Base-by-base conservation (phyloP, 805 yeast genomes). In the Tetrapisispora nanseiensis region DNA sequence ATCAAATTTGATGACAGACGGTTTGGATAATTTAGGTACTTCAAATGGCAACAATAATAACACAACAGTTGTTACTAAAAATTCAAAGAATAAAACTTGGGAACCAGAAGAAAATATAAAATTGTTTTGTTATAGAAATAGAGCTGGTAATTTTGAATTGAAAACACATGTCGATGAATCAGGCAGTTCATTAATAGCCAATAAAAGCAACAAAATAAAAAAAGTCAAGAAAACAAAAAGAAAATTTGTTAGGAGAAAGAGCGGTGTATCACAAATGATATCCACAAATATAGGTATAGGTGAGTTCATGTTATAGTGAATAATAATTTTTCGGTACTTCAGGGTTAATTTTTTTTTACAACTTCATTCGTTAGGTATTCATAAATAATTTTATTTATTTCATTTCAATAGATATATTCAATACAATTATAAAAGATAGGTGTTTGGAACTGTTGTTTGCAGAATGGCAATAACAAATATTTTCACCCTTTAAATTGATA, bases 251-350 rank as follows among this genome's bases (percentile, higher is more conserved):
- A 56, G 63, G 48, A 50, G 63, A 41, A 58, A 58, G 39, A 54
- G 60, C 40, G 63, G 63, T 36, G 52, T 57, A 31, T 49, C 59
- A 47, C 55, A 57, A 46, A 60, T 59, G 63, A 56, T 59, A 13
- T 57, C 62, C 27, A 59, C 61, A 21, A 55, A 55, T 49, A 52
- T 57, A 28, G 60, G 61, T 32, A 53, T 60, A 22, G 57, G 59
- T 28, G 65, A 60, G 42, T 57, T 60, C 50, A 60, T 60, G 63
- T 47, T 60, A 40, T 57, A 50, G 21, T 33, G 18, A 33, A 22
- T 32, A 12, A 20, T 31, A 18, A 32, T 11, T 11, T 20, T n/a
- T 6, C n/a, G 21, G 21, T 13, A 20, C 12, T 24, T 8, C 7
- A 11, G 15, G 23, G 21, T 32, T 32, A 18, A n/a, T 32, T 33